Conservation (phyloP, 805 yeast genomes). For the Debaryomyces maramus region DNA sequence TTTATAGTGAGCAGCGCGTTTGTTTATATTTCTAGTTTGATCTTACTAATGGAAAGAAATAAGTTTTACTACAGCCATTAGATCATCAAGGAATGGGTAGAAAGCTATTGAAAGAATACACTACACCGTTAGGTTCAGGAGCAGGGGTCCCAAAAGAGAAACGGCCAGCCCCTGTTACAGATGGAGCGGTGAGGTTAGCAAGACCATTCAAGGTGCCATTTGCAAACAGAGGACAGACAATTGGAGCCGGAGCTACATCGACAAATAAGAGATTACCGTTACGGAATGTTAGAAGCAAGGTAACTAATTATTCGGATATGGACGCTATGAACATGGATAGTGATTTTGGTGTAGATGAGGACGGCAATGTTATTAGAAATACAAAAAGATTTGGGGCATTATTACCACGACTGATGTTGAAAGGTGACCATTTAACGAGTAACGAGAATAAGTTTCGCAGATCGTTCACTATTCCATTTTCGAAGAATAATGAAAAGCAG, state of each 20-base stretch:
- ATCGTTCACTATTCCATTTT: slow-evolving; percentile 63
- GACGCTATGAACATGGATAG: slow-evolving; percentile 9
- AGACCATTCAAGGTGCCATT: slow-evolving; percentile 74
- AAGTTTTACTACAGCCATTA: no score
- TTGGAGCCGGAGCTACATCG: slow-evolving; percentile 8
- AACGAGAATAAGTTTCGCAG: slow-evolving; percentile 40
- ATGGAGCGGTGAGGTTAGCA: slow-evolving; percentile 52
- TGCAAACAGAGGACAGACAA: slow-evolving; percentile 16
- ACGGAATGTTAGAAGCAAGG: slow-evolving; percentile 31
- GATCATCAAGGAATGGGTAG: no score
- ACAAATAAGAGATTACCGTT: slow-evolving; percentile 17
- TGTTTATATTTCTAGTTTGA: background rate
- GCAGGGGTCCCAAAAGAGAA: slow-evolving; percentile 62
- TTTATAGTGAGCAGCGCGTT: background rate
- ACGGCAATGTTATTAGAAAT: slow-evolving; percentile 26
- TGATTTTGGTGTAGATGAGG: slow-evolving; percentile 33
- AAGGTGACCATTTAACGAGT: slow-evolving; percentile 32
- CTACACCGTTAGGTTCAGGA: slow-evolving; percentile 62
- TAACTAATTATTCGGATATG: slow-evolving; percentile 30
- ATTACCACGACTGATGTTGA: slow-evolving; percentile 51
- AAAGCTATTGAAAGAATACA: slow-evolving; percentile 39
- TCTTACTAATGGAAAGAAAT: background rate
- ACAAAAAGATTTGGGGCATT: slow-evolving; percentile 55
- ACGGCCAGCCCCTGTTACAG: slow-evolving; percentile 53
- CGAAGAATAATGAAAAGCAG: slow-evolving; percentile 32